Evolutionary conservation across 371 early-diverging fungal genomes (phyloP), one percentile per base, ranked within the genome.

Genomic region (Zancudomyces culisetae): DNA sequence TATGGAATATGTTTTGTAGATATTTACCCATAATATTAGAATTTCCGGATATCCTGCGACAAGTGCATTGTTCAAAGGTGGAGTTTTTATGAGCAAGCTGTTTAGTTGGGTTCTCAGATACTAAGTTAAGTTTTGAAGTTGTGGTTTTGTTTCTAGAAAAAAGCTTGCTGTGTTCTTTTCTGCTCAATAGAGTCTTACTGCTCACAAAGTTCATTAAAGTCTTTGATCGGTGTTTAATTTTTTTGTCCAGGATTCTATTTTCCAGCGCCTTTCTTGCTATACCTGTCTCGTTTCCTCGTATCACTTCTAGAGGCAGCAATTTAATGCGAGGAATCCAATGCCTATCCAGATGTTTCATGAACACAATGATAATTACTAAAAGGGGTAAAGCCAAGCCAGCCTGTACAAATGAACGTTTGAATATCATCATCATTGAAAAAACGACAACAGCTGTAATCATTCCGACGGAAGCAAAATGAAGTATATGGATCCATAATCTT

Each of bases 401-500:
- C 6, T 13, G 19, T 4, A 42, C 45, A 4, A 43, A 20, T n/a
- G 43, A 28, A 23, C 48, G 19, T 28, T 53, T 53, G 6, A 53
- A 27, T 8, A 42, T 10, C 54, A 53, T 53, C 10, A 53, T 42
- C 4, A 53, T 15, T 26, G 30, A 13, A 23, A 53, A 53, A 29
- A 53, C 27, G 2, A 13, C 12, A 2, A 53, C 30, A n/a, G 43
- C 46, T 4, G 48, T 24, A 19, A 15, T 23, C 20, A 53, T 28
- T 24, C 54, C 54, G n/a, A 53, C 45, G 12, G 23, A 2, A 27
- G 19, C 3, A 46, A 43, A 53, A 21, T 53, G 40, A 6, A 24
- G n/a, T 4, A 53, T 53, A 15, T 53, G 41, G 45, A 42, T 42
- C 54, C 79, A 83, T 20, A 73, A 72, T 24, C 65, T 61, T 0